These are phyloP conservation scores for Beta vulgaris DNA, from an alignment of 148 eudicot species.

Conservation along the genomic window DNA sequence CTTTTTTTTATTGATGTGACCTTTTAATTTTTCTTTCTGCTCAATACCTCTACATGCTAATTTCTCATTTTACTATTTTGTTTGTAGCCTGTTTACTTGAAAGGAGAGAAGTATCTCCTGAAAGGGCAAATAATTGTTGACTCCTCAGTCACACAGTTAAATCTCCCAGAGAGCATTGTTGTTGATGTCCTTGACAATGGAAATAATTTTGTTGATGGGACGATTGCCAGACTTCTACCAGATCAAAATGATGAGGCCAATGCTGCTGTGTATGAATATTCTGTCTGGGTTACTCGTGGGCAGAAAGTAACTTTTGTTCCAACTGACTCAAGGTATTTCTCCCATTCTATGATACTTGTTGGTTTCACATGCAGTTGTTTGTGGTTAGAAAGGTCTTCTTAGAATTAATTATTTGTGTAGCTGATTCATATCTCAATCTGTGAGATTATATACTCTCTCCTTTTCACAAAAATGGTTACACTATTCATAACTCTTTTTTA, in stretches of 20 bases:
- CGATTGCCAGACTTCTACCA: slow-evolving; percentile 49
- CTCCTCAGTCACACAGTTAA: slow-evolving; percentile 35
- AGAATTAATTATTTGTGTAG: not conserved
- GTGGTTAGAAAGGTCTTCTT: not conserved
- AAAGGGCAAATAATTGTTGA: slow-evolving; percentile 68
- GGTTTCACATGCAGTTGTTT: not conserved
- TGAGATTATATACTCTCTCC: not conserved
- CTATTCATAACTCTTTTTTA: too few relatives aligned
- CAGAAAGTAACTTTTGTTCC: slow-evolving; percentile 67
- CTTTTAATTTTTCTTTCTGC: slow-evolving; percentile 18
- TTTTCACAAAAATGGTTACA: too few relatives aligned
- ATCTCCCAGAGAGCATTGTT: slow-evolving; percentile 52
- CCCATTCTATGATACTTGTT: not conserved
- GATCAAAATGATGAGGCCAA: slow-evolving; percentile 41
- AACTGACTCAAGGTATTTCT: slow-evolving; percentile 58
- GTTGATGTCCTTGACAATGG: slow-evolving; percentile 53
- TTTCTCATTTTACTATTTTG: slow-evolving; percentile 15
- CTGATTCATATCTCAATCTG: not conserved
- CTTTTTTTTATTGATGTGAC: not conserved
- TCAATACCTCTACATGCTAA: slow-evolving; percentile 22
- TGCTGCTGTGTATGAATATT: slow-evolving; percentile 61
- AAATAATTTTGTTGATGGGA: slow-evolving; percentile 41
- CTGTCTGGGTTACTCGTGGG: slow-evolving; percentile 80
- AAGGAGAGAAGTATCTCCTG: slow-evolving; percentile 81
- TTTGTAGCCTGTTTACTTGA: slow-evolving; percentile 69